A percentile compares a stretch with the other conserved stretches of the same genome.
phyloP scores from a whole-genome alignment of 768 basidiomycete species.

The Chalciporus pseudorubinellus region DNA sequence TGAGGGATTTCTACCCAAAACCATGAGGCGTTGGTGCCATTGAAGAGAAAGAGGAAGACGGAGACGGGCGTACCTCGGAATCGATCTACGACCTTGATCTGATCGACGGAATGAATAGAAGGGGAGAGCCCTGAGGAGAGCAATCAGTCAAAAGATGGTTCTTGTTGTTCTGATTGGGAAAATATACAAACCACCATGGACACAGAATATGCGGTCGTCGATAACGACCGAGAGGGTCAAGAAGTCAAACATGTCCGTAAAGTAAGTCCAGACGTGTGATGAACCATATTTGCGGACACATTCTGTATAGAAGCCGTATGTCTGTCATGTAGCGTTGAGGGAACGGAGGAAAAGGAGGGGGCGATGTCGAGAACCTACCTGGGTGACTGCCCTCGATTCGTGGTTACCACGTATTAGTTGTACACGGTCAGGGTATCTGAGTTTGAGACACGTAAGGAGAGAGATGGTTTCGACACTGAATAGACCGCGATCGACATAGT shows the following conservation, averaged over 20 bases:
- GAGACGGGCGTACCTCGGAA: slow-evolving; percentile 71
- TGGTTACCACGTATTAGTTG: slow-evolving; percentile 98
- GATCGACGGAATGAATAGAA: slow-evolving; percentile 98
- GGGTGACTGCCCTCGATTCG: slow-evolving; percentile 96
- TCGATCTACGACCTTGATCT: slow-evolving; percentile 98
- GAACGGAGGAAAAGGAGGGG: not conserved
- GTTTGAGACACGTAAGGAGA: slow-evolving; percentile 91
- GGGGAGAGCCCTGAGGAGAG: slow-evolving; percentile 77
- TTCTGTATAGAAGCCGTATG: slow-evolving; percentile 98
- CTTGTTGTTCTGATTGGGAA: not conserved
- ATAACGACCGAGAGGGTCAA: slow-evolving; percentile 96
- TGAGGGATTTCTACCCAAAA: slow-evolving; percentile 85
- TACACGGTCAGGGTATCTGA: slow-evolving; percentile 94
- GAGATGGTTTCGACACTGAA: slow-evolving; percentile 99
- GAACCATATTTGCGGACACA: slow-evolving; percentile 97
- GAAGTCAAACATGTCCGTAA: slow-evolving; percentile 99
- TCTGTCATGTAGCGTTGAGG: slow-evolving; percentile 48
- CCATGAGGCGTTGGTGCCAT: slow-evolving; percentile 23
- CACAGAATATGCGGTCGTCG: slow-evolving; percentile 98
- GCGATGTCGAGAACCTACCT: slow-evolving; percentile 54
- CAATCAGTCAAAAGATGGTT: slow-evolving; percentile 1
- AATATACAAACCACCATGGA: slow-evolving; percentile 79
- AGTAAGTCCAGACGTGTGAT: slow-evolving; percentile 97
- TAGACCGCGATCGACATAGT: slow-evolving; percentile 97
- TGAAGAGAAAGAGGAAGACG: slow-evolving; percentile 19